Base-by-base conservation (phyloP, 805 yeast species). In the Kodamaea kaohsiungensis region DNA sequence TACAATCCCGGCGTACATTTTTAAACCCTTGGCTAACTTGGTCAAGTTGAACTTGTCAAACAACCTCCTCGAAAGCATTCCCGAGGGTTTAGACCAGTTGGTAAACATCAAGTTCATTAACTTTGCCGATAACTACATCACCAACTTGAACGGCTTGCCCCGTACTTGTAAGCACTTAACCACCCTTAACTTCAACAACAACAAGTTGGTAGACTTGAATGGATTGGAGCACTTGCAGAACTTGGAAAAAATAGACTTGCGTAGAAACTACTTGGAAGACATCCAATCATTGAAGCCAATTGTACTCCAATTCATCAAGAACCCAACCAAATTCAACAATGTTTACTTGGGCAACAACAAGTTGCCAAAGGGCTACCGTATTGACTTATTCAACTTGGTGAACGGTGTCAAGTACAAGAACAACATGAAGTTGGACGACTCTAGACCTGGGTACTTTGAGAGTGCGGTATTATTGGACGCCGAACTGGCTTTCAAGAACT, bases 371-470 rank as follows among this genome's bases (percentile, higher is more conserved):
- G 78, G 59, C 16, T 82, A 79, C 58, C 64, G 88, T 55, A 74
- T 77, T 15, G 86, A 84, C 46, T 62, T 83, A 12, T 83, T 83
- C 67, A 83, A 84, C 64, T 65, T 83, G 49, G 72, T 81, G 59
- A 82, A 82, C 61, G 86, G 86, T 7, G 78, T 80, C 40, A 76
- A 72, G 53, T 77, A 77, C 55, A 71, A 72, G 19, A 81, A 81
- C 57, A 62, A 62, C 7, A 62, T 83, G 55, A 80, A 79, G 59
- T 79, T 83, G 39, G 87, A 83, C 63, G 87, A 85, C 45, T 81
- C 86, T 2, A 65, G 79, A 51, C 87, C 88, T 0, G 87, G 87
- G 0, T 81, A 83, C 53, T 81, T 83, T 66, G 88, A 83, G 66
- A 75, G 81, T 17, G 79, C 87, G 33, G 63, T 83, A 60, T 65